Evolutionary conservation across 1,284 basidiomycete species (phyloP).

Genomic region (Psilocybe mexicana): DNA sequence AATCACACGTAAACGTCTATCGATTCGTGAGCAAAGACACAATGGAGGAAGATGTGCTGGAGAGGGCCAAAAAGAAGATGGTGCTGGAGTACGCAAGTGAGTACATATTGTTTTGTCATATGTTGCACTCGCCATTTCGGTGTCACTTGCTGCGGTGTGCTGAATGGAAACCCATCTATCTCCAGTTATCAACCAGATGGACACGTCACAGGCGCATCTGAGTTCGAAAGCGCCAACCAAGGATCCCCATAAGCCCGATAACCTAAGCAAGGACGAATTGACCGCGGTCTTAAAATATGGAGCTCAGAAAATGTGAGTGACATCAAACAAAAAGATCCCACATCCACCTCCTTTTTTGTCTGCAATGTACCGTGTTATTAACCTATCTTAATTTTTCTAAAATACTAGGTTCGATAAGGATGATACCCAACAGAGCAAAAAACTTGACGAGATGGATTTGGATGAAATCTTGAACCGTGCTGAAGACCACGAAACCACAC

Average conservation of each 20-base stretch:
- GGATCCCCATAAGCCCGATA: constrained; percentile 78
- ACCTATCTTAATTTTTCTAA: constrained; percentile 13
- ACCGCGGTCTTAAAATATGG: constrained; percentile 99
- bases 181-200: constrained; percentile 98
- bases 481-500: constrained; percentile 94
- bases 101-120: constrained; percentile 37
- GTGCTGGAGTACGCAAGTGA: constrained; percentile 97
- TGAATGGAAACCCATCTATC: constrained; percentile 2
- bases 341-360: constrained; percentile 1
- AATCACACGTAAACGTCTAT: constrained; percentile 98
- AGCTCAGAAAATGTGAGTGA: constrained; percentile 89
- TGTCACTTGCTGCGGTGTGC: background rate
- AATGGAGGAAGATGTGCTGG: constrained; percentile 98
- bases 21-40: constrained; percentile 98
- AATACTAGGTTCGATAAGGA: constrained; percentile 89
- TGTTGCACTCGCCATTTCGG: constrained; percentile 3
- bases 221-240: constrained; percentile 73
- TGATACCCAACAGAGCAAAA: constrained; percentile 89
- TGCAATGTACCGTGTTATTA: constrained; percentile 4
- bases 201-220: constrained; percentile 96
- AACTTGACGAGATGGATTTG: constrained; percentile 98
- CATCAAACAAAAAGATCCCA: background rate
- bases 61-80: constrained; percentile 99
- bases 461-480: constrained; percentile 98
- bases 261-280: constrained; percentile 96